These are phyloP conservation scores for Flaveria trinervia DNA, from an alignment of 129 eudicot genomes.

Conservation along the genomic window DNA sequence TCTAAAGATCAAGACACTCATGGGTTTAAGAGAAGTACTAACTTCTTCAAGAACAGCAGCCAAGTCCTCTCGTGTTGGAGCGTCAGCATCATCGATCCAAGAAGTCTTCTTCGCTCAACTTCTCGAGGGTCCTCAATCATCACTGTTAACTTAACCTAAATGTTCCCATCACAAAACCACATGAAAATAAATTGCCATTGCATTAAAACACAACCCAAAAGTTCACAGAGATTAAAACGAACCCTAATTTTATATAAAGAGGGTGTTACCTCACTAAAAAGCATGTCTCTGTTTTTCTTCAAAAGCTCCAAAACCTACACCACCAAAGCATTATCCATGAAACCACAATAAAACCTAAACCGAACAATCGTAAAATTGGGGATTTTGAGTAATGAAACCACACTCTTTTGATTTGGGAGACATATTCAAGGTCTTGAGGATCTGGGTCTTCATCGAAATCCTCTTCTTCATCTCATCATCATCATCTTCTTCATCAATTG, in stretches of 20 bases:
- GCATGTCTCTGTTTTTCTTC: conserved; percentile 89
- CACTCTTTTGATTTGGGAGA: conserved; percentile 73
- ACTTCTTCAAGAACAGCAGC: conserved; percentile 83
- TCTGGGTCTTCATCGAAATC: conserved; percentile 55
- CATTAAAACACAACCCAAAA: neutral
- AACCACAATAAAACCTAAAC: neutral
- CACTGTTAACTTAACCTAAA: conserved; percentile 83
- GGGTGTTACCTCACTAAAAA: conserved; percentile 74
- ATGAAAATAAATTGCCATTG: conserved; percentile 15
- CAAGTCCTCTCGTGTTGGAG: conserved; percentile 91
- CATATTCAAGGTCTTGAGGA: conserved; percentile 83
- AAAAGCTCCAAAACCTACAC: conserved; percentile 87
- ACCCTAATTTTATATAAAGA: no score
- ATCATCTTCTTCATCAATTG: conserved; percentile 22
- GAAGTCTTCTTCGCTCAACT: conserved; percentile 74
- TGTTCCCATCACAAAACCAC: conserved; percentile 17
- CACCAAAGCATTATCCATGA: conserved; percentile 19
- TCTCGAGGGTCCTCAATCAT: conserved; percentile 96
- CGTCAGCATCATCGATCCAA: conserved; percentile 78
- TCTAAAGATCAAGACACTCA: neutral
- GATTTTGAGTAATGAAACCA: neutral
- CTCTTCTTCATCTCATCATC: conserved; percentile 31
- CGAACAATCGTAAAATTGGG: neutral
- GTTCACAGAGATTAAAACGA: neutral
- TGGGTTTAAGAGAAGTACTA: conserved; percentile 25